Base-by-base conservation (phyloP, 176 grass and related monocot species). In the Carex parvula region DNA sequence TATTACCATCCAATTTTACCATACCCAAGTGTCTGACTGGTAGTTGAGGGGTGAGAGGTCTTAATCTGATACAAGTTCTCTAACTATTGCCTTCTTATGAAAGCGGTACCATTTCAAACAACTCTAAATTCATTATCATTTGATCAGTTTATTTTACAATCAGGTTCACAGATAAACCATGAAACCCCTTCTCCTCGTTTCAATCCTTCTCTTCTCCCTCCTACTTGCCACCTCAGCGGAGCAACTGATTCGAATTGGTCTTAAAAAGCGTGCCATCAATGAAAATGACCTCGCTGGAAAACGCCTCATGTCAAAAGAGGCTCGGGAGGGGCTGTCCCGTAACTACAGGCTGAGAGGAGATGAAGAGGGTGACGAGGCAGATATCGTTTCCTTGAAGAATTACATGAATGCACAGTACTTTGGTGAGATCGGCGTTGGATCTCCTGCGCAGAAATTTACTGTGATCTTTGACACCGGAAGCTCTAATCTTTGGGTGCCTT, bases 381-480 rank as follows among this genome's bases (percentile, higher is more conserved):
- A 80, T 13, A 80, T 98, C 0, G 22, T 91, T 26, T 53, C 84
- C 32, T 89, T 94, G 18, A 98, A 94, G 88, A 98, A 98, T 87
- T 95, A 86, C 83, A 15, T 94, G 84, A 95, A 98, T 17, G 88
- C 89, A 0, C 95, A 91, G 81, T 94, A 98, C 61, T 93, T 93
- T 84, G 95, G 92, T 15, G 82, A 90, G 82, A 91, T 98, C 5
- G 92, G 92, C 8, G 76, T 98, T 4, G 92, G 95, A 6, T 85
- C 53, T 57, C 95, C 95, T 8, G 62, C 88, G 0, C 95, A 98
- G 89, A 93, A 91, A 77, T 98, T 98, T 73, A 98, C 92, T 20
- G 95, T 98, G 88, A 88, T 94, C 53, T 98, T 98, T 9, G 95
- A 98, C 76, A 98, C 95, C 0, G 95, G 95, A 8, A 98, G 95